A percentile compares a stretch with the other conserved stretches of the same genome.
These are phyloP conservation scores for Rhizopus delemar DNA, from an alignment of 371 early-diverging fungal genomes.

Conservation along the genomic window DNA sequence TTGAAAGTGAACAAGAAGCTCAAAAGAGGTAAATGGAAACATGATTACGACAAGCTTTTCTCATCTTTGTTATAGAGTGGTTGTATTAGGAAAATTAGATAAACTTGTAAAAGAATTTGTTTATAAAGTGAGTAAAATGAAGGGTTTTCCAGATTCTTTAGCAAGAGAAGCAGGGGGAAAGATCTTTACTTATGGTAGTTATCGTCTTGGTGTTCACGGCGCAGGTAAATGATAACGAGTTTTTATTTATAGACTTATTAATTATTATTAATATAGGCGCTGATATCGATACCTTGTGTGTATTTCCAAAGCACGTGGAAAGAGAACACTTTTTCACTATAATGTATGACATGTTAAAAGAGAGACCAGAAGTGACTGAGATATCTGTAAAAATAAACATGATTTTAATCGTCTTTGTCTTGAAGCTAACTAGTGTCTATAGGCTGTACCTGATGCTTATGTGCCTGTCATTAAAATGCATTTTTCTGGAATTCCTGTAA, in stretches of 20 bases:
- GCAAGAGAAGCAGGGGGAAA: constrained; percentile 90
- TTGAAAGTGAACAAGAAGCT: constrained; percentile 75
- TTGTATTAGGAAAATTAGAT: constrained; percentile 86
- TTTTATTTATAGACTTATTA: neutral
- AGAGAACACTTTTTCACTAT: constrained; percentile 92
- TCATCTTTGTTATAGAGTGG: constrained; percentile 56
- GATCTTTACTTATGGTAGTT: constrained; percentile 98
- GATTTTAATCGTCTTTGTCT: no score
- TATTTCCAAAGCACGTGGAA: constrained; percentile 88
- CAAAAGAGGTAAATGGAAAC: constrained; percentile 33
- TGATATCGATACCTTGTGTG: constrained; percentile 98
- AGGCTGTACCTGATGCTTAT: constrained; percentile 90
- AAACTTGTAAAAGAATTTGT: constrained; percentile 91
- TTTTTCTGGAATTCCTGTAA: constrained; percentile 83
- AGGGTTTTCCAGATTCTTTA: constrained; percentile 74
- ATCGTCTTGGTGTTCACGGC: constrained; percentile 97
- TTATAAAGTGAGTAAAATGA: constrained; percentile 62
- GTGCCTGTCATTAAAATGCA: constrained; percentile 99
- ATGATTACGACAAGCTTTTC: no score
- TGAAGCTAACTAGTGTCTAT: neutral
- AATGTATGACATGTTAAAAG: constrained; percentile 83
- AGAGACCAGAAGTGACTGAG: constrained; percentile 81
- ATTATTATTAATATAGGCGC: constrained; percentile 57
- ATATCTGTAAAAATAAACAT: constrained; percentile 61
- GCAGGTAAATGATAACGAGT: constrained; percentile 54